Conservation (phyloP, 768 basidiomycete species). For the Trametes sanguinea region DNA sequence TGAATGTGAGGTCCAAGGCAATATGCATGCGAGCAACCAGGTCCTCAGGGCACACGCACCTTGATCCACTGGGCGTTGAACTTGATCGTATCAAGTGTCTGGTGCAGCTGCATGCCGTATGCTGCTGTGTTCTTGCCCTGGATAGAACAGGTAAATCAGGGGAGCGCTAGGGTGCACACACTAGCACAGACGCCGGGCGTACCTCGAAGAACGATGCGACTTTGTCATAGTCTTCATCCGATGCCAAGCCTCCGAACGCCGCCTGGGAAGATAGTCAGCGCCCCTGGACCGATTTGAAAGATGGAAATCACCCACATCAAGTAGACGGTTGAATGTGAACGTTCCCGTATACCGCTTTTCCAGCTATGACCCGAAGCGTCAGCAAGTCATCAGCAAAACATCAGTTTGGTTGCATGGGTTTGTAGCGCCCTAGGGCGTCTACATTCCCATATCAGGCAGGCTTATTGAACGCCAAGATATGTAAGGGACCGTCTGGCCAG, state of each 20-base stretch:
- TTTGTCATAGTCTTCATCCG: slow-evolving; percentile 60
- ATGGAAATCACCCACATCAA: slow-evolving; percentile 67
- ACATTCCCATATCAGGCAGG: no score
- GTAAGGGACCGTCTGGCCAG: no score
- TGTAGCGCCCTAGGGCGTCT: no score
- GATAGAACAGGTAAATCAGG: no score
- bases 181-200: slow-evolving; percentile 19
- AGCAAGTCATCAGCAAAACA: no score
- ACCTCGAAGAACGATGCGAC: slow-evolving; percentile 77
- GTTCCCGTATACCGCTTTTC: slow-evolving; percentile 72
- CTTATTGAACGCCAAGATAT: no score
- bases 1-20: no score
- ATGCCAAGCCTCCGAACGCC: slow-evolving; percentile 44
- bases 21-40: no score
- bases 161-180: no score
- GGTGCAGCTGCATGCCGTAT: slow-evolving; percentile 61
- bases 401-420: no score
- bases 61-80: slow-evolving; percentile 61
- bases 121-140: slow-evolving; percentile 69
- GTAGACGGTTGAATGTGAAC: slow-evolving; percentile 54
- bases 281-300: no score
- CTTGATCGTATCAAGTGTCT: slow-evolving; percentile 67
- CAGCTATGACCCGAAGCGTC: no score
- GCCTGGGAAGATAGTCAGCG: neutral
- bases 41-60: slow-evolving; percentile 39